Percentiles rank a stretch among this genome's conserved stretches.
Evolutionary conservation across 495 filamentous ascomycete genomes (phyloP).

Genomic region (Aspergillus ostianus): DNA sequence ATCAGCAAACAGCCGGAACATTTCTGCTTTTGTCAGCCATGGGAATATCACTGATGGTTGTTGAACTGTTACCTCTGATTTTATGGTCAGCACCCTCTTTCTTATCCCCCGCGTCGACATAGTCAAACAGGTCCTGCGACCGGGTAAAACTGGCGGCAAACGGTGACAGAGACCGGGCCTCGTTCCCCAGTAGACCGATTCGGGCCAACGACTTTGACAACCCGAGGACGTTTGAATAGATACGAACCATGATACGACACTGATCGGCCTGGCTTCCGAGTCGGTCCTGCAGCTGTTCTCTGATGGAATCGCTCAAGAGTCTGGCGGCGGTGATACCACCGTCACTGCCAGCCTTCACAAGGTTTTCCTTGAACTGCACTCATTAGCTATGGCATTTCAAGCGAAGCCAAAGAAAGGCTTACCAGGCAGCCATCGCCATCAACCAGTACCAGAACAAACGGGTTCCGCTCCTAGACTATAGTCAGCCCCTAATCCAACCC

Average conservation of each 20-base stretch:
- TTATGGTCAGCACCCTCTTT: constrained; percentile 62
- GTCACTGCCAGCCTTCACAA: constrained; percentile 49
- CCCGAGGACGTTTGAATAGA: constrained; percentile 58
- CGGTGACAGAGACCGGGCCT: constrained; percentile 51
- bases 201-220: constrained; percentile 51
- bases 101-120: constrained; percentile 59
- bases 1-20: constrained; percentile 56
- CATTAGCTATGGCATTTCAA: background rate
- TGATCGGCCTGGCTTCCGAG: constrained; percentile 48
- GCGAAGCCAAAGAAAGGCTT: constrained; percentile 2
- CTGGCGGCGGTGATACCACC: constrained; percentile 58
- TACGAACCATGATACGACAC: constrained; percentile 58
- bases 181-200: constrained; percentile 45
- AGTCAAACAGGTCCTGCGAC: constrained; percentile 57
- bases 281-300: constrained; percentile 41
- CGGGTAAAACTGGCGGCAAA: constrained; percentile 60
- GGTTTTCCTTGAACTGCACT: constrained; percentile 52
- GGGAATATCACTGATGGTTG: background rate
- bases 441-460: constrained; percentile 58
- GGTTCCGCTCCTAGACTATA: constrained; percentile 47
- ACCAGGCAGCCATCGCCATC: constrained; percentile 62
- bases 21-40: constrained; percentile 34
- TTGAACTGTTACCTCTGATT: constrained; percentile 47
- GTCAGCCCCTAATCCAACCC: background rate
- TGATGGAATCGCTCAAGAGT: constrained; percentile 49